Conservation (phyloP, 2,329 filamentous ascomycete species). For the Fusarium compactum region DNA sequence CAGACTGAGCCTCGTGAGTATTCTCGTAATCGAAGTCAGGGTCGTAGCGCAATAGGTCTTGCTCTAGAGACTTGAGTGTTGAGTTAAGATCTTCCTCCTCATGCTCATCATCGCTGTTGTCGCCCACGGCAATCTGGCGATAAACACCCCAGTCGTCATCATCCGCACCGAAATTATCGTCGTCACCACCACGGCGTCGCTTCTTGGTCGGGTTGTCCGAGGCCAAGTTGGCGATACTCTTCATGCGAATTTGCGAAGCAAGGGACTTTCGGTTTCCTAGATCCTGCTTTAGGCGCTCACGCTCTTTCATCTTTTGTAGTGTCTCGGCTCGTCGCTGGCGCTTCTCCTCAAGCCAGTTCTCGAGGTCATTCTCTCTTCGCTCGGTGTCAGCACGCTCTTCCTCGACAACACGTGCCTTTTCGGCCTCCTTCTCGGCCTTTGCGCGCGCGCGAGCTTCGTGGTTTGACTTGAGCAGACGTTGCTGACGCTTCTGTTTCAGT, state of each 20-base stretch:
- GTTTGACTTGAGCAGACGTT: slow-evolving; percentile 92
- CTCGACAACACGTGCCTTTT: slow-evolving; percentile 86
- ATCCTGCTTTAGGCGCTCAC: slow-evolving; percentile 92
- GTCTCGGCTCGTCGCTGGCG: slow-evolving; percentile 77
- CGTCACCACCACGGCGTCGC: slow-evolving; percentile 86
- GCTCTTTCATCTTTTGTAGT: slow-evolving; percentile 89
- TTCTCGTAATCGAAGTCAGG: slow-evolving; percentile 91
- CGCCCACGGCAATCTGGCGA: slow-evolving; percentile 87
- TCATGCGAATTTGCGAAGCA: slow-evolving; percentile 97
- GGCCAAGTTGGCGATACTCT: slow-evolving; percentile 94
- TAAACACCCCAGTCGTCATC: slow-evolving; percentile 99
- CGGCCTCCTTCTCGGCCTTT: slow-evolving; percentile 94
- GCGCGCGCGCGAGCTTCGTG: slow-evolving; percentile 93
- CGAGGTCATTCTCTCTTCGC: slow-evolving; percentile 83
- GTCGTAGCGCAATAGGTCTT: slow-evolving; percentile 87
- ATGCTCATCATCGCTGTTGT: slow-evolving; percentile 86
- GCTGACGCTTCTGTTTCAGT: slow-evolving; percentile 91
- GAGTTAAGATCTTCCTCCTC: slow-evolving; percentile 88
- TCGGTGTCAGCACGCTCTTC: slow-evolving; percentile 87
- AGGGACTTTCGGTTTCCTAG: slow-evolving; percentile 96
- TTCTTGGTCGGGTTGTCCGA: slow-evolving; percentile 89
- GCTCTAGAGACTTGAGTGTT: slow-evolving; percentile 81
- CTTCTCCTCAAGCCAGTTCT: slow-evolving; percentile 87
- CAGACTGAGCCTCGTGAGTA: slow-evolving; percentile 89
- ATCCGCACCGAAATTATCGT: slow-evolving; percentile 96